phyloP scores from a whole-genome alignment of 139 green algal species.

The Coelastrella sp. region DNA sequence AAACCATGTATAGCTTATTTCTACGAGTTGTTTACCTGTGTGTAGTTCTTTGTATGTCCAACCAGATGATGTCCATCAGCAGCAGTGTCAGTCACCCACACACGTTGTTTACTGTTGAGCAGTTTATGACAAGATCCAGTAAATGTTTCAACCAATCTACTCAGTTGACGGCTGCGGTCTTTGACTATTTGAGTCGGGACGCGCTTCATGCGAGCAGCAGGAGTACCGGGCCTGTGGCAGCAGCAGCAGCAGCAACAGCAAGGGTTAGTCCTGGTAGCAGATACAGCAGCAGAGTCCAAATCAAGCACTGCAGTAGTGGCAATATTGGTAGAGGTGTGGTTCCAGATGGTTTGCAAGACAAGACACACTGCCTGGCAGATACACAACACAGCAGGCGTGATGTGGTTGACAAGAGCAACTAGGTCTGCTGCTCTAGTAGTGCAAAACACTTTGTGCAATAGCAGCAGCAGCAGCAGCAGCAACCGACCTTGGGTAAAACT shows the following conservation, averaged over 20 bases:
- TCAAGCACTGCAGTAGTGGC: too few relatives aligned
- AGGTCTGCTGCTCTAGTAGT: too few relatives aligned
- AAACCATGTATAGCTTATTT: too few relatives aligned
- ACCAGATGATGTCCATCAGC: conserved; percentile 81
- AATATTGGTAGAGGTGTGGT: too few relatives aligned
- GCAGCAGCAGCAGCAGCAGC: conserved; percentile 60
- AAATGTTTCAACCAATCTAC: conserved; percentile 31
- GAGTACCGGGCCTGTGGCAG: conserved; percentile 79
- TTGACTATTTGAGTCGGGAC: conserved; percentile 67
- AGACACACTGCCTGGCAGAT: too few relatives aligned
- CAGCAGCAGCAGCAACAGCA: conserved; percentile 11
- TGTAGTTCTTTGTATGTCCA: conserved; percentile 86
- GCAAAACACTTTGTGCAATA: neutral
- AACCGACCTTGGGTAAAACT: conserved; percentile 89
- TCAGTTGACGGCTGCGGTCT: conserved; percentile 55
- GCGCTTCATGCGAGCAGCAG: conserved; percentile 90
- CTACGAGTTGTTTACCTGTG: conserved; percentile 69
- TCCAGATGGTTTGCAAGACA: too few relatives aligned
- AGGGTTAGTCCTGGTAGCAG: too few relatives aligned
- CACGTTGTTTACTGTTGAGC: conserved; percentile 72
- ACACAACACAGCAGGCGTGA: too few relatives aligned
- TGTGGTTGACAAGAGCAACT: too few relatives aligned
- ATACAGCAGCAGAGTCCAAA: too few relatives aligned
- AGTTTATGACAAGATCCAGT: conserved; percentile 49
- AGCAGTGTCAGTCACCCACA: conserved; percentile 88